These are phyloP conservation scores for Colletotrichum trifolii DNA, from an alignment of 2,329 filamentous ascomycete species.

Conservation along the genomic window DNA sequence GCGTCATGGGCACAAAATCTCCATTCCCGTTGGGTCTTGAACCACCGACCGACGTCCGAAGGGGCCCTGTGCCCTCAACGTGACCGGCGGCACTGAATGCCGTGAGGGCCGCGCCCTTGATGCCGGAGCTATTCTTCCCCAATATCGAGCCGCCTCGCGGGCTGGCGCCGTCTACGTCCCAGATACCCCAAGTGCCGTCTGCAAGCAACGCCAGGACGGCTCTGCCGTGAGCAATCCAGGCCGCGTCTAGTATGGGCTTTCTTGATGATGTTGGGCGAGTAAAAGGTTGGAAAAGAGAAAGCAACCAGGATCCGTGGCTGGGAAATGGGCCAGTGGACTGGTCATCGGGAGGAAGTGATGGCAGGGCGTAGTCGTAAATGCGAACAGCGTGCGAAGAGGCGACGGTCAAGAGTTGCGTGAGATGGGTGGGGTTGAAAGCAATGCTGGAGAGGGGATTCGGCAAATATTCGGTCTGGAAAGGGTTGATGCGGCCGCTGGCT, in stretches of 20 bases:
- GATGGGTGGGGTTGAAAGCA: constrained; percentile 70
- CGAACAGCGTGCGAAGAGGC: constrained; percentile 66
- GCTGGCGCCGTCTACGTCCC: constrained; percentile 71
- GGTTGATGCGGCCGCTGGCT: constrained; percentile 47
- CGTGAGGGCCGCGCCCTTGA: constrained; percentile 68
- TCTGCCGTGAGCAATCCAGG: constrained; percentile 70
- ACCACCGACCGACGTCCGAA: constrained; percentile 48
- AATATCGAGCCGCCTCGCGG: constrained; percentile 60
- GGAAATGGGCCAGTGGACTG: constrained; percentile 62
- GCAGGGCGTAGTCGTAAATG: constrained; percentile 69
- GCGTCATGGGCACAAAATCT: constrained; percentile 74
- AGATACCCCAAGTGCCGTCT: constrained; percentile 76
- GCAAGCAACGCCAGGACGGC: constrained; percentile 69
- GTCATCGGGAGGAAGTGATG: constrained; percentile 64
- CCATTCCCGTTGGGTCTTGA: constrained; percentile 43
- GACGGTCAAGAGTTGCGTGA: constrained; percentile 68
- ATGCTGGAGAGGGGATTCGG: constrained; percentile 65
- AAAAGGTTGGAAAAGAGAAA: constrained; percentile 71
- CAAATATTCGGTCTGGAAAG: constrained; percentile 72
- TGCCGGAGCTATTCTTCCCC: constrained; percentile 61
- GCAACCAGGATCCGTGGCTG: constrained; percentile 71
- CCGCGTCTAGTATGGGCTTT: constrained; percentile 71
- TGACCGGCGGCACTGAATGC: constrained; percentile 68
- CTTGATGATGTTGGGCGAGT: constrained; percentile 59
- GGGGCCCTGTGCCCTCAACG: constrained; percentile 68